Conservation (phyloP, 345 rosid species). For the Moricandia arvensis region DNA sequence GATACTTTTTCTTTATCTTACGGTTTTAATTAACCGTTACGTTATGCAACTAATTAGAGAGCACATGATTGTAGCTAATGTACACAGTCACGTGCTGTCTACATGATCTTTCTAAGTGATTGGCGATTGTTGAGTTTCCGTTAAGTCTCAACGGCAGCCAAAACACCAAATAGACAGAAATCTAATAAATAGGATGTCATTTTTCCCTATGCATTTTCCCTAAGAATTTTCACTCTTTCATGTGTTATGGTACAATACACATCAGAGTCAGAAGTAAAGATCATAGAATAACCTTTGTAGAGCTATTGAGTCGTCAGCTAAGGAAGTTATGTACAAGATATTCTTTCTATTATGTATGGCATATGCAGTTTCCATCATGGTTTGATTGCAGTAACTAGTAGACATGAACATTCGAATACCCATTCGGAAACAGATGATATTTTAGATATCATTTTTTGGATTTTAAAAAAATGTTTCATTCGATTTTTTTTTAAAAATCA, state of each 20-base stretch:
- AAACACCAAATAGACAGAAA: not conserved
- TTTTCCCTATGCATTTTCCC: not conserved
- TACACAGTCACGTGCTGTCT: too few relatives aligned
- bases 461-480: too few relatives aligned
- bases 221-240: not conserved
- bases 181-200: too few relatives aligned
- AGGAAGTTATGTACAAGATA: not conserved
- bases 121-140: not conserved
- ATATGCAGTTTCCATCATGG: not conserved
- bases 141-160: not conserved
- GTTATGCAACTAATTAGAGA: not conserved
- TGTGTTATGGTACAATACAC: not conserved
- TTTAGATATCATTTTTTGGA: too few relatives aligned
- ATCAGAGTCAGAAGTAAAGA: not conserved
- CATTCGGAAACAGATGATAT: too few relatives aligned
- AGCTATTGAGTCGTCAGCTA: not conserved
- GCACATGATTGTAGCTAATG: too few relatives aligned
- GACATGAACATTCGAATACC: too few relatives aligned
- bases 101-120: not conserved
- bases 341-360: not conserved
- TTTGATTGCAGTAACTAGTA: too few relatives aligned
- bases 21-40: not conserved
- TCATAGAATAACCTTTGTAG: not conserved
- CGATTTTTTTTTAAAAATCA: too few relatives aligned
- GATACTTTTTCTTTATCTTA: not conserved